Evolutionary conservation across 768 basidiomycete genomes (phyloP).

Genomic region (Saitozyma sp.): DNA sequence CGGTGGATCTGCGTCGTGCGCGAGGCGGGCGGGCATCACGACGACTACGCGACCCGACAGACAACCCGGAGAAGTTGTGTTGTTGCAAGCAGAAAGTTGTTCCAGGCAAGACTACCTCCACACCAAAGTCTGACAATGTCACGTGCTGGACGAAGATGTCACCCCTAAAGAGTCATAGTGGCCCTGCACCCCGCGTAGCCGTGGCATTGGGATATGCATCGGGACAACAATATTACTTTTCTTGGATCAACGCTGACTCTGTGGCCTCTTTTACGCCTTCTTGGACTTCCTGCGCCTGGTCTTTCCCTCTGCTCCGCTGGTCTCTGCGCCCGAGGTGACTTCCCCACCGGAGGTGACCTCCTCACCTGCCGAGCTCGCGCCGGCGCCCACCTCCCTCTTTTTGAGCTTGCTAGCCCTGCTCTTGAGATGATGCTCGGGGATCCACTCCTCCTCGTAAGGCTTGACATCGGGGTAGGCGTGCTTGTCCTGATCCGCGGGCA

Average conservation of each 20-base stretch:
- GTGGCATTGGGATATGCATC: too few species aligned
- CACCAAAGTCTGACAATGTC: too few species aligned
- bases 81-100: too few species aligned
- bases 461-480: constrained; percentile 45
- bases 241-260: too few species aligned
- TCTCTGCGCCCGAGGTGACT: constrained; percentile 47
- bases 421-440: constrained; percentile 51
- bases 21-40: constrained; percentile 12
- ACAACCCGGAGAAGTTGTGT: too few species aligned
- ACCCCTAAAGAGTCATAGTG: too few species aligned
- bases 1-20: constrained; percentile 49
- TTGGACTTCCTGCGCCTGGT: constrained; percentile 39
- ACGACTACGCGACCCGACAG: too few species aligned
- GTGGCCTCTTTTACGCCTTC: constrained; percentile 20
- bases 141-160: too few species aligned
- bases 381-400: constrained; percentile 19
- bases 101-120: too few species aligned
- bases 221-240: too few species aligned
- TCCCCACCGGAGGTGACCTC: constrained; percentile 45
- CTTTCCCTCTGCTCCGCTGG: constrained; percentile 39
- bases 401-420: constrained; percentile 28
- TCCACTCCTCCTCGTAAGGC: constrained; percentile 54
- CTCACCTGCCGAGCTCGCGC: constrained; percentile 27
- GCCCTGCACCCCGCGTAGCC: too few species aligned
- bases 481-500: constrained; percentile 30